Base-by-base conservation (phyloP, 495 filamentous ascomycete species). In the Penicillium subrubescens region DNA sequence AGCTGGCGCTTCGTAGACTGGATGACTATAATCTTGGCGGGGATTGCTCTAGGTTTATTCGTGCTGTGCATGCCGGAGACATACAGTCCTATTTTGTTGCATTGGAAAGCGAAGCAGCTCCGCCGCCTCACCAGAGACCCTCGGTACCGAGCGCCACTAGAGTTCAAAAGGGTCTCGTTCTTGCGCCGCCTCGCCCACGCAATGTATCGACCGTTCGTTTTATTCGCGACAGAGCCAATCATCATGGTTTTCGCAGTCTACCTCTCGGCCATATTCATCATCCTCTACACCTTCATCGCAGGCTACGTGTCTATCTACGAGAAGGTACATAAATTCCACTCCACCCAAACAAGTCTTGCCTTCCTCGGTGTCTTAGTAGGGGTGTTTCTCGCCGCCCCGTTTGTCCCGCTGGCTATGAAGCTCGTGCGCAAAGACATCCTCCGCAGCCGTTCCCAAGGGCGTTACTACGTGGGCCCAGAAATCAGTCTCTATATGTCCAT, bases 261-360 rank as follows among this genome's bases (percentile, higher is more conserved):
- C 61, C 73, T 88, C n/a, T 77, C 81, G 0, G 68, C 88, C 10
- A 75, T 89, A 27, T 89, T 88, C 69, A 81, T 86, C 55, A 76
- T 89, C 8, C 77, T 89, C 1, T 89, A 88, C 70, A 83, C 84
- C n/a, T 88, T 88, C 70, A 73, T 87, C 12, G 77, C 82, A 19
- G 87, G 85, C 12, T 90, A 87, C 67, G 77, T 79, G 15, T 83
- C 79, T 68, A 82, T 90, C 63, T 91, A 86, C 69, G 67, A 74
- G 27, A 77, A 84, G 0, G 81, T 78, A 1, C 82, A 89, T 61
- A 71, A 76, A 15, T 77, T 86, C 50, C 73, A 72, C 0, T 43
- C 78, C 21, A 81, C 82, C 12, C 59, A 81, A 7, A 83, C 80
- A 1, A 86, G 83, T 17, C 67, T 85, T 19, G 77, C 76, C 14